phyloP scores from a whole-genome alignment of 306 rosid species.

The Quercus rubra region DNA sequence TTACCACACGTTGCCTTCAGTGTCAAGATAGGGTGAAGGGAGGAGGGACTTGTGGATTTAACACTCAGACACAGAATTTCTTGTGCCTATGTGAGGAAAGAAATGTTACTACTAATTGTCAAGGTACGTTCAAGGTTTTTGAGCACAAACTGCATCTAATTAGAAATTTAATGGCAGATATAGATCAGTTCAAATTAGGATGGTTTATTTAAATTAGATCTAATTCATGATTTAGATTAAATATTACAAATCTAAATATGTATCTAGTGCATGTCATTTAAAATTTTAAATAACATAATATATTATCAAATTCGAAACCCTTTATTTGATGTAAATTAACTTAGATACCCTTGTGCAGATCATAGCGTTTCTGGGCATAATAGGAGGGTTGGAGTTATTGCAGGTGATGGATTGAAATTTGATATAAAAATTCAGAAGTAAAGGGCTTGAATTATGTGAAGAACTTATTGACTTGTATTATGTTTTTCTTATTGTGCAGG shows the following conservation, averaged over 20 bases:
- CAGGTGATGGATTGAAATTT: conserved; percentile 48
- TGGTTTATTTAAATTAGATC: too few relatives aligned
- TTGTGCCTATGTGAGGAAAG: conserved; percentile 65
- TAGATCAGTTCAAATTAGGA: too few relatives aligned
- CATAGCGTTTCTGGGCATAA: conserved; percentile 35
- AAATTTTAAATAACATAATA: fast-evolving
- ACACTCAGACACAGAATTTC: conserved; percentile 45
- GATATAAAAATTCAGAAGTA: background rate
- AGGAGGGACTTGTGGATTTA: conserved; percentile 86
- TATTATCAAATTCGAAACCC: too few relatives aligned
- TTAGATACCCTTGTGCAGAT: conserved; percentile 53
- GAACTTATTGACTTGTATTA: background rate
- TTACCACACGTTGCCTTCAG: conserved; percentile 72
- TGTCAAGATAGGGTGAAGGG: conserved; percentile 80
- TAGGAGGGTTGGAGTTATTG: conserved; percentile 56
- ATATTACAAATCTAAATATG: too few relatives aligned
- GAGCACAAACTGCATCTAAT: background rate
- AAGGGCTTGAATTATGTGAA: background rate
- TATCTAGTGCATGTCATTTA: too few relatives aligned
- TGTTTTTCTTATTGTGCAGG: conserved; percentile 39
- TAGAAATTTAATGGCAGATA: background rate
- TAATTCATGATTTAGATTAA: too few relatives aligned
- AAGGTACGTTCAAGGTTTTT: conserved; percentile 38
- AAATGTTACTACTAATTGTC: conserved; percentile 76
- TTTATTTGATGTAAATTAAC: background rate